Conservation (phyloP, 2,329 filamentous ascomycete genomes). For the Sclerotinia sclerotiorum region DNA sequence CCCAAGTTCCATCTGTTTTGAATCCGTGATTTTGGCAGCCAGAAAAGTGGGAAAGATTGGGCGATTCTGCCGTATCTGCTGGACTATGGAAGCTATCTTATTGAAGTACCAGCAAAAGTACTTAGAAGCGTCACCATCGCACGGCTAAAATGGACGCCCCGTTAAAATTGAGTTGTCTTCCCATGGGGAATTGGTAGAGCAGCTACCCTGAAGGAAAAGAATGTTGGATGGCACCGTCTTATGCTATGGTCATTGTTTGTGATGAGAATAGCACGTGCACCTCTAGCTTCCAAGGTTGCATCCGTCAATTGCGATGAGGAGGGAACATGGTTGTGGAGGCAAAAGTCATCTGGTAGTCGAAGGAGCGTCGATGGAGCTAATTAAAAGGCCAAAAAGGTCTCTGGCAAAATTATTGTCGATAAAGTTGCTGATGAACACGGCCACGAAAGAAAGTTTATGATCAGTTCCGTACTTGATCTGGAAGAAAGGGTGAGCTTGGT, state of each 20-base stretch:
- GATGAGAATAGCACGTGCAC: not conserved
- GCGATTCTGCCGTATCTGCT: slow-evolving; percentile 40
- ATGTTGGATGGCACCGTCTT: not conserved
- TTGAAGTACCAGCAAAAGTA: slow-evolving; percentile 52
- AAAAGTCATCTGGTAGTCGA: not conserved
- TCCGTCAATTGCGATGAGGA: not conserved
- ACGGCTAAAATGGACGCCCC: too few species aligned
- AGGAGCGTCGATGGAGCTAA: too few species aligned
- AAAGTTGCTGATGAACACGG: too few species aligned
- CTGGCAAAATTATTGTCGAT: too few species aligned
- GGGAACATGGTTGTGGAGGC: not conserved
- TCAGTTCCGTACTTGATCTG: slow-evolving; percentile 57
- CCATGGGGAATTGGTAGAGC: not conserved
- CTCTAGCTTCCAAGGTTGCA: not conserved
- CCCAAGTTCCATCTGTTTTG: too few species aligned
- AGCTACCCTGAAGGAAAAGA: not conserved
- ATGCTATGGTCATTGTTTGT: not conserved
- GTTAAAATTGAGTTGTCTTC: not conserved
- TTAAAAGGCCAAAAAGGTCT: too few species aligned
- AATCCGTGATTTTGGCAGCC: not conserved
- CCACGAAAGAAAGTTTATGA: too few species aligned
- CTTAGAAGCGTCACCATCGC: too few species aligned
- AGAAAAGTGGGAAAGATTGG: not conserved
- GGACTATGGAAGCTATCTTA: slow-evolving; percentile 94
- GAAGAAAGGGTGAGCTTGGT: slow-evolving; percentile 91